Conservation (phyloP, 495 filamentous ascomycete genomes). For the Penicillium maclennaniae region DNA sequence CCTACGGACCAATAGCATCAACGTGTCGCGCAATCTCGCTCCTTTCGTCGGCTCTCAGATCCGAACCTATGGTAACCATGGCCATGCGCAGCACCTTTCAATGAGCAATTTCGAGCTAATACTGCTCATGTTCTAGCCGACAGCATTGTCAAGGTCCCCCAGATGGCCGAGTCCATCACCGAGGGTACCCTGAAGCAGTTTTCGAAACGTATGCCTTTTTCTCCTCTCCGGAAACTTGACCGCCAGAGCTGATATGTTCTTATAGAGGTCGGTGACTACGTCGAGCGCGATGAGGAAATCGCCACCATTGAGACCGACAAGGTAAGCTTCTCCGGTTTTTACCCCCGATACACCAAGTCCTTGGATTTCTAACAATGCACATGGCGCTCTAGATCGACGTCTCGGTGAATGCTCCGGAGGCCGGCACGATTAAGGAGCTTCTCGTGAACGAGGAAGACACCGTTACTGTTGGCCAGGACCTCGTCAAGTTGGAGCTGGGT, state of each 20-base stretch:
- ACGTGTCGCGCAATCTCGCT: slow-evolving; percentile 28
- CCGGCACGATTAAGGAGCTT: slow-evolving; percentile 88
- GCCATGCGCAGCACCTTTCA: background rate
- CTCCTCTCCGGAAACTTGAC: background rate
- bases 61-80: slow-evolving; percentile 35
- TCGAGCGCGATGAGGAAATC: slow-evolving; percentile 95
- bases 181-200: slow-evolving; percentile 97
- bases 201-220: slow-evolving; percentile 60
- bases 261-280: slow-evolving; percentile 85
- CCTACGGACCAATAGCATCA: slow-evolving; percentile 14
- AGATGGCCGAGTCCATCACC: slow-evolving; percentile 98
- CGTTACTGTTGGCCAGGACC: slow-evolving; percentile 88
- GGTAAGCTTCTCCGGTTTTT: slow-evolving; percentile 43
- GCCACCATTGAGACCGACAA: slow-evolving; percentile 99
- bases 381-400: slow-evolving; percentile 73
- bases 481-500: slow-evolving; percentile 79
- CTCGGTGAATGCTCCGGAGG: slow-evolving; percentile 87
- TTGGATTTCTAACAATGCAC: slow-evolving; percentile 3
- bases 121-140: slow-evolving; percentile 53
- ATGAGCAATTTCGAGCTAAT: slow-evolving; percentile 4
- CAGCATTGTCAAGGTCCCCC: slow-evolving; percentile 83
- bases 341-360: background rate
- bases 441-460: slow-evolving; percentile 94
- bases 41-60: slow-evolving; percentile 34
- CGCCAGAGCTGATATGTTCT: slow-evolving; percentile 20